Evolutionary conservation across 306 rosid genomes (phyloP), one percentile per base, ranked within the genome.

Genomic region (Trichosanthes truncata): DNA sequence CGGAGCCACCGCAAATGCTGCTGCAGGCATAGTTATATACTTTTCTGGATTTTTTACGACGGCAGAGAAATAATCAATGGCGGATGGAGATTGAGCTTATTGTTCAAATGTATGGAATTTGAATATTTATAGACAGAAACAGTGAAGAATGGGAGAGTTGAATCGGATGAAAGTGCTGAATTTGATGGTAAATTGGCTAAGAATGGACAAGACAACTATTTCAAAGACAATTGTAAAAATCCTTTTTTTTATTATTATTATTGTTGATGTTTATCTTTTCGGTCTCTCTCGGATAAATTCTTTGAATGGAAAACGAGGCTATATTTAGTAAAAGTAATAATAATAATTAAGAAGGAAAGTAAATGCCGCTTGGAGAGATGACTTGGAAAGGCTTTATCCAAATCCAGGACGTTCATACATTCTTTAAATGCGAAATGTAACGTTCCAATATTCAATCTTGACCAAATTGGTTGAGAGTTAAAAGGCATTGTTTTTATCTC

Each of bases 11-110:
- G 82, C 45, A 41, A 88, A 77, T 38, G 79, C 84, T 74, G 86
- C 92, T 0, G 87, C 90, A 4, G 86, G 83, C 89, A 86, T 88
- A 23, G 7, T 59, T 43, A 1, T 33, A 17, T 5, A 9, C 20
- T 1, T 0, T 20, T 13, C 66, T 13, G 53, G 18, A 11, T 3
- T 51, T 51, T 51, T 15, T 4, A 51, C 21, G 56, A 51, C 56
- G 56, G 56, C 56, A 15, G 21, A 31, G 73, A 65, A 35, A 36
- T 65, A 25, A 36, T 35, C 25, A 20, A 29, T 0, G 68, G 68
- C 18, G 20, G 40, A 4, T 26, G 14, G 65, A 59, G 15, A 72
- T 7, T 9, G 77, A 72, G 59, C n/a, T 14, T 15, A 46, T 25
- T 14, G 4, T 2, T 26, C 6, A 15, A 25, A 72, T 31, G 10